phyloP scores from a whole-genome alignment of 192 early-diverging fungal genomes.

The Linnemannia elongata region DNA sequence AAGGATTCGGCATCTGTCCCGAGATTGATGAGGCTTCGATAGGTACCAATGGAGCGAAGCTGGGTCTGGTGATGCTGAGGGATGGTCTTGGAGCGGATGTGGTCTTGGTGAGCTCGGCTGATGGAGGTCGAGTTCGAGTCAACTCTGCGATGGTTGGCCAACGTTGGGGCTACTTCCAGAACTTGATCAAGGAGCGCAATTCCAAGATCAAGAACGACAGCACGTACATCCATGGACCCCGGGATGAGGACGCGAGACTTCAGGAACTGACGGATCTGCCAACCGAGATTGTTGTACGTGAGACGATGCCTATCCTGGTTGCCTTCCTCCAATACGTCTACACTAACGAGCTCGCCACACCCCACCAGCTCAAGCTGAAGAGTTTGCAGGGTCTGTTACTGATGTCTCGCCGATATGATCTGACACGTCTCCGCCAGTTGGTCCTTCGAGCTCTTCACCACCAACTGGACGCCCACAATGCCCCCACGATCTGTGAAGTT shows the following conservation, averaged over 20 bases:
- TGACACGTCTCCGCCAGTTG: constrained; percentile 47
- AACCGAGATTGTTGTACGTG: constrained; percentile 23
- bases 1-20: constrained; percentile 44
- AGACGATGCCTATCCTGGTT: constrained; percentile 44
- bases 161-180: constrained; percentile 51
- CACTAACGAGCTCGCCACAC: constrained; percentile 42
- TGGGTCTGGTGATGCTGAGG: constrained; percentile 43
- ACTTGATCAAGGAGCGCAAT: constrained; percentile 26
- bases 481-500: constrained; percentile 36
- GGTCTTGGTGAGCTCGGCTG: constrained; percentile 42
- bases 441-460: constrained; percentile 25
- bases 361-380: constrained; percentile 44
- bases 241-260: background rate
- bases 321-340: constrained; percentile 51
- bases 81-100: constrained; percentile 48
- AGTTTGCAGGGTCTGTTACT: constrained; percentile 39
- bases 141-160: constrained; percentile 53
- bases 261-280: constrained; percentile 6
- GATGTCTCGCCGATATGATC: constrained; percentile 37
- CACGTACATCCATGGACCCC: background rate
- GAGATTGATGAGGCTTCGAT: constrained; percentile 44
- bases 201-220: constrained; percentile 1
- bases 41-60: constrained; percentile 26
- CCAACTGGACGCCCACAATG: constrained; percentile 42
- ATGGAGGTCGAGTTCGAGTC: constrained; percentile 48